phyloP scores from a whole-genome alignment of 176 grass and related monocot species.

The Microstegium vimineum region DNA sequence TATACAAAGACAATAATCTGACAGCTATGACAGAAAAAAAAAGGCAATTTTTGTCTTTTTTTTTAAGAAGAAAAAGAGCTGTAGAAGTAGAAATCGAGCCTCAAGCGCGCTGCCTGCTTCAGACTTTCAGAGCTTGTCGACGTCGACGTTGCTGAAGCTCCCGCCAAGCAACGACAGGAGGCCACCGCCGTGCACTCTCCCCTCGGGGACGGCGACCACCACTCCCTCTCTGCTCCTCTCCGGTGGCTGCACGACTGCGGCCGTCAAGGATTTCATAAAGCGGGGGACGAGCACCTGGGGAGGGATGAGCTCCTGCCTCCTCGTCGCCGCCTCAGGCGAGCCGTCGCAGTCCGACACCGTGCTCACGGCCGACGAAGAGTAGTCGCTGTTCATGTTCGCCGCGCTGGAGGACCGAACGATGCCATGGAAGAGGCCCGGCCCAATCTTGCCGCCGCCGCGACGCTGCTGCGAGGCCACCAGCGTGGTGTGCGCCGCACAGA shows the following conservation, averaged over 20 bases:
- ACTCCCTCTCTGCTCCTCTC: constrained; percentile 30
- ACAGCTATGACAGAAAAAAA: background rate
- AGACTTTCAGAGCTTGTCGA: constrained; percentile 27
- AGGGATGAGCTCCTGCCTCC: constrained; percentile 52
- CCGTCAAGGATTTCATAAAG: constrained; percentile 48
- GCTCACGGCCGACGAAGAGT: constrained; percentile 44
- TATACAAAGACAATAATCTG: constrained; percentile 19
- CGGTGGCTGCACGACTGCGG: constrained; percentile 3
- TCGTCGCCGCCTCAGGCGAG: constrained; percentile 7
- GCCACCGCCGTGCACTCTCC: constrained; percentile 69
- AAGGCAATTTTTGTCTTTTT: background rate
- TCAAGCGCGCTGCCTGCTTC: background rate
- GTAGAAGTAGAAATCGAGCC: background rate
- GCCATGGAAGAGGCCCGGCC: constrained; percentile 58
- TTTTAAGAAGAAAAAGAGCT: background rate
- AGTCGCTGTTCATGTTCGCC: constrained; percentile 24
- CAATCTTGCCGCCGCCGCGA: constrained; percentile 30
- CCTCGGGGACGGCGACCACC: constrained; percentile 39
- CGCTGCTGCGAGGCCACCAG: constrained; percentile 47
- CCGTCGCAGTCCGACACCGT: constrained; percentile 47
- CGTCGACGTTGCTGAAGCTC: constrained; percentile 54
- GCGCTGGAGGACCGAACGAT: constrained; percentile 28
- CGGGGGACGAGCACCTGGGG: constrained; percentile 62
- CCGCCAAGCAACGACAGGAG: constrained; percentile 59
- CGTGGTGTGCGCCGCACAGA: constrained; percentile 63